Evolutionary conservation across 306 rosid species (phyloP).

Genomic region (Herpetospermum pedunculosum): DNA sequence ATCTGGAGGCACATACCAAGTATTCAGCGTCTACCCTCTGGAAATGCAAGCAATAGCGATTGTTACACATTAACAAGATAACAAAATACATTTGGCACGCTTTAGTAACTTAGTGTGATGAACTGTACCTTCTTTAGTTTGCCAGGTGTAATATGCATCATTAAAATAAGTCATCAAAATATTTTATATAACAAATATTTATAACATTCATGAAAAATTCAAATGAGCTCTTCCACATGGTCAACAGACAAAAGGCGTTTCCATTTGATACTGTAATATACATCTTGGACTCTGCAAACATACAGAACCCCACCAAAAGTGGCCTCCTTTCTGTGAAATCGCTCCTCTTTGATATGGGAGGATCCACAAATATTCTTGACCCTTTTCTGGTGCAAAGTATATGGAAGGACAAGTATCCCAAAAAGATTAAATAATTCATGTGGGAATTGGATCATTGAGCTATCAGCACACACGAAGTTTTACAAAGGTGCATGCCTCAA

Average conservation of each 20-base stretch:
- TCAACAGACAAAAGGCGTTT: background rate
- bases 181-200: background rate
- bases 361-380: too few relatives aligned
- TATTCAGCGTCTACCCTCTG: background rate
- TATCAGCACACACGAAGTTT: too few relatives aligned
- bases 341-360: too few relatives aligned
- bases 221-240: background rate
- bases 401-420: too few relatives aligned
- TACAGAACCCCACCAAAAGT: too few relatives aligned
- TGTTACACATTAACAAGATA: background rate
- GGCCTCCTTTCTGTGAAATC: too few relatives aligned
- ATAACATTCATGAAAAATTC: background rate
- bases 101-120: background rate
- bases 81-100: background rate
- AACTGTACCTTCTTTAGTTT: background rate
- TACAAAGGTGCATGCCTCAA: too few relatives aligned
- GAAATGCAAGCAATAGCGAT: background rate
- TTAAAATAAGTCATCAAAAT: background rate
- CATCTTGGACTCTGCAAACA: background rate
- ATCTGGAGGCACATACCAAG: background rate
- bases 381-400: too few relatives aligned
- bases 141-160: background rate
- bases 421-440: too few relatives aligned
- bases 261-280: background rate
- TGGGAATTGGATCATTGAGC: too few relatives aligned